Base-by-base conservation (phyloP, 441 rosid species). In the Metrosideros polymorpha region DNA sequence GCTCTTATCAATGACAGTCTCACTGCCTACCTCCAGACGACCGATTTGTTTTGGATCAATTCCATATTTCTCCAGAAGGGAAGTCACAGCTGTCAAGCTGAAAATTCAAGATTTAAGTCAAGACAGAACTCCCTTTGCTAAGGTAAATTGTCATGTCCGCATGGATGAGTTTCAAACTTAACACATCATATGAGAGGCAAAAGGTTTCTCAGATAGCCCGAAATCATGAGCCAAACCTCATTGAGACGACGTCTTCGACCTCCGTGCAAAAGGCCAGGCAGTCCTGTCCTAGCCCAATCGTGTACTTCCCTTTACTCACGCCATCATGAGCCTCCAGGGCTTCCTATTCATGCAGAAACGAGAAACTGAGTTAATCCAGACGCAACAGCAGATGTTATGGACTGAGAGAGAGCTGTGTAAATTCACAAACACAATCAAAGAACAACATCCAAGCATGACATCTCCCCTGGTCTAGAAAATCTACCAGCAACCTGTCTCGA, bases 1-100 rank as follows among this genome's bases (percentile, higher is more conserved):
- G 94, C 99, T 96, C 93, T 98, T 98, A 90, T 98, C 99, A 66
- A 98, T 96, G 71, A 98, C 98, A 63, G 99, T 98, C 92, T 96
- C 99, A 87, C 99, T 98, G 79, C 98, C 99, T 24, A 96, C 98
- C 92, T 96, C 99, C 82, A 98, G 92, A 6, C 99, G 96, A 43
- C 99, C 99, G 83, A 98, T 95, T 87, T 94, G 95, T 82, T 93
- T 98, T 25, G 99, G 99, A 88, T 98, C 98, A 90, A 96, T 83
- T 85, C 92, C 93, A 82, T 95, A 96, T 91, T 98, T 98, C 86
- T 94, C 98, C 54, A 96, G 96, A 83, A 98, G 98, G 83, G 98
- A 92, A 87, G 91, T 89, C 89, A 98, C 98, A 88, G 89, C 98
- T 6, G 97, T 95, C 90, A 96, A 94, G 89, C 99, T 96, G 94